Evolutionary conservation across 2,329 filamentous ascomycete species (phyloP), one percentile per base, ranked within the genome.

Genomic region (Lecanoromycetidae sp.): DNA sequence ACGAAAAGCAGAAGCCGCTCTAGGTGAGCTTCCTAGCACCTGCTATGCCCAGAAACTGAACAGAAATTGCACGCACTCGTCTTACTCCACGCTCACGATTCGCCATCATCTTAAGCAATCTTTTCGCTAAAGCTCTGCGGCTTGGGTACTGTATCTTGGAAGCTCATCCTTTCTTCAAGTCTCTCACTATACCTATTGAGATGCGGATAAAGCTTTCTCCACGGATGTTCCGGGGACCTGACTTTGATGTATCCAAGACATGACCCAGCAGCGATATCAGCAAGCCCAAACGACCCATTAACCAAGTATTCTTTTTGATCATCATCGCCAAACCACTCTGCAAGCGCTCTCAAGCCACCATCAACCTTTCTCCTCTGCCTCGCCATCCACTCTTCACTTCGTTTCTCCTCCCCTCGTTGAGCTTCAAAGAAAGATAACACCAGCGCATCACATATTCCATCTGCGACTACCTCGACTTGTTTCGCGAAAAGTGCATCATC

Each of bases 401-500:
- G 26, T 13, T 37, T 48, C 8, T 19, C 39, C 22, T 36, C n/a
- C 8, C 25, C 34, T 3, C 9, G 32, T 15, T 37, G 38, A 15
- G 19, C 17, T 27, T 48, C 34, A 12, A 48, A 44, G 32, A 42
- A 42, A 1, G 19, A 44, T 2, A 48, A 25, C 23, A 48, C 46
- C 10, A 48, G 22, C 6, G 46, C 46, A 29, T 48, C 46, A 17
- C 46, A 47, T 13, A 47, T 41, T 6, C 27, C 44, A 20, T 41
- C 36, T 1, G 44, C 44, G 17, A 41, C 36, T 9, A 47, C 36
- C 13, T 47, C 19, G n/a, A 47, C 25, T 23, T 47, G 22, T 22
- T 41, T 47, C 9, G 45, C 44, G 30, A 47, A 47, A 17, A 41
- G 38, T n/a, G 44, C 37, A 15, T n/a, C 43, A 17, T 46, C 35